Percentiles rank a stretch among this genome's conserved stretches.
These are phyloP conservation scores for Xylaria sp. DNA, from an alignment of 2,329 filamentous ascomycete genomes.

Conservation along the genomic window DNA sequence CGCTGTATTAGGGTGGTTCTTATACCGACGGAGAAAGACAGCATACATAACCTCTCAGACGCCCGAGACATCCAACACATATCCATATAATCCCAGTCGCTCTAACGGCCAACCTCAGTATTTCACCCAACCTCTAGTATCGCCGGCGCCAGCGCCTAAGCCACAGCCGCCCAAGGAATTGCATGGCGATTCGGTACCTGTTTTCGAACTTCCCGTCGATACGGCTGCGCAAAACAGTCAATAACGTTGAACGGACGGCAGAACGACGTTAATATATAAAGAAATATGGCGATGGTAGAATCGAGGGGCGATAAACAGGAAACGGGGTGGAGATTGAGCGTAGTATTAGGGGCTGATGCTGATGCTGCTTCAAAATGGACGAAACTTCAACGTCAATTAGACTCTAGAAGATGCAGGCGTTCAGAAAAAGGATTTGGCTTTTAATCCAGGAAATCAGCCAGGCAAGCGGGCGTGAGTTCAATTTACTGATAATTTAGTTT, in stretches of 20 bases:
- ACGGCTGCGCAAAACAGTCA: background rate
- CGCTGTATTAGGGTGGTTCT: conserved; percentile 16
- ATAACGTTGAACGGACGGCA: background rate
- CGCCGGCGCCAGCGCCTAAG: background rate
- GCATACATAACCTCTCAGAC: background rate
- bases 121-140: background rate
- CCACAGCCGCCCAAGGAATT: conserved; percentile 12
- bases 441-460: background rate
- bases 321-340: background rate
- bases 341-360: background rate
- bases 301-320: background rate
- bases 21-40: conserved; percentile 21
- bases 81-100: background rate
- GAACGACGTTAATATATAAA: background rate
- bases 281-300: background rate
- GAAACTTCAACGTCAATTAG: background rate
- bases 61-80: background rate
- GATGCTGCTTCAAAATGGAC: background rate
- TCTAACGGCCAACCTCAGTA: background rate
- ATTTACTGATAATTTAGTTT: background rate
- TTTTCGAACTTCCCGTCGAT: conserved; percentile 12
- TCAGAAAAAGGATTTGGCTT: background rate
- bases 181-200: background rate
- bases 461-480: background rate
- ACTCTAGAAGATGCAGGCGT: too few species aligned